Evolutionary conservation across 192 early-diverging fungal species (phyloP).

Genomic region (Coemansia furcata): DNA sequence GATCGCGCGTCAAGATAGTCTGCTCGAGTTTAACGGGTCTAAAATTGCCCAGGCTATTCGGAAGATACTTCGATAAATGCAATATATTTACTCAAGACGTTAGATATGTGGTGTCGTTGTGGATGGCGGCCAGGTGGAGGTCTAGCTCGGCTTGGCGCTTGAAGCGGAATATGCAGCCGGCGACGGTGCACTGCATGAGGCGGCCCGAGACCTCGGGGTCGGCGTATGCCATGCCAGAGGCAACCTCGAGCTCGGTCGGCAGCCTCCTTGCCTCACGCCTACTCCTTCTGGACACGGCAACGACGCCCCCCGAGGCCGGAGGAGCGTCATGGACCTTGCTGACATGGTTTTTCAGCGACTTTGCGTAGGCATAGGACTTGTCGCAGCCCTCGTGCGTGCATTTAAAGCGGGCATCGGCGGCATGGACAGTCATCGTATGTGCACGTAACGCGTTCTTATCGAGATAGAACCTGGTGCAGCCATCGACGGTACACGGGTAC

Average conservation of each 20-base stretch:
- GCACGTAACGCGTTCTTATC: constrained; percentile 21
- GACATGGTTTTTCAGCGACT: constrained; percentile 26
- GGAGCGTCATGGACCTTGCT: not conserved
- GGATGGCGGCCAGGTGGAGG: constrained; percentile 29
- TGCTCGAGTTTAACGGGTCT: constrained; percentile 47
- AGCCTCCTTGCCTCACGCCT: not conserved
- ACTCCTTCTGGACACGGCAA: not conserved
- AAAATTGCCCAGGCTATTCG: constrained; percentile 51
- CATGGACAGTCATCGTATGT: constrained; percentile 40
- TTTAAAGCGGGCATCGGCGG: constrained; percentile 11
- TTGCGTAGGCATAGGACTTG: constrained; percentile 30
- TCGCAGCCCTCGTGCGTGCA: constrained; percentile 27
- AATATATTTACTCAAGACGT: not conserved
- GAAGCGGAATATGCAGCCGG: constrained; percentile 37
- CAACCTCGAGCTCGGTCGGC: constrained; percentile 27
- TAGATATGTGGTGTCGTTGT: constrained; percentile 9
- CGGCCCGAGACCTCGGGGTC: constrained; percentile 41
- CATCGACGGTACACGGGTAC: constrained; percentile 31
- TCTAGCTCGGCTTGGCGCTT: constrained; percentile 35
- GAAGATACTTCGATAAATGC: constrained; percentile 22
- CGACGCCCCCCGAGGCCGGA: not conserved
- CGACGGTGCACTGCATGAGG: constrained; percentile 16
- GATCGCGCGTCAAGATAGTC: constrained; percentile 29
- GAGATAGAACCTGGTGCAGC: constrained; percentile 44
- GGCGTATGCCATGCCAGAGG: constrained; percentile 45